Evolutionary conservation across 768 basidiomycete genomes (phyloP).

Genomic region (Cystofilobasidium macerans): DNA sequence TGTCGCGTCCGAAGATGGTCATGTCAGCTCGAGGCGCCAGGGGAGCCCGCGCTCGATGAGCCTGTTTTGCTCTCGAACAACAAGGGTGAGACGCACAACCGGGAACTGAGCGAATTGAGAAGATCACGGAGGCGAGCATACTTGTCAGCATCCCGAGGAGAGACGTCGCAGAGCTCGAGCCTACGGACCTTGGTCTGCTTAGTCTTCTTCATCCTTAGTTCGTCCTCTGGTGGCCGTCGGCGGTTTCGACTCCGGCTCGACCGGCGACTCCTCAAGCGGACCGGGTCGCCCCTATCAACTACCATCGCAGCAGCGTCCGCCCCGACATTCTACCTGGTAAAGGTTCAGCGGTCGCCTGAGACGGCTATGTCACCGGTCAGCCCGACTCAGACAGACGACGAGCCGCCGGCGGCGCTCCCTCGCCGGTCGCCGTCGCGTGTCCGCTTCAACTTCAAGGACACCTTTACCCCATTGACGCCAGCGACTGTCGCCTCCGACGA

Average conservation of each 20-base stretch:
- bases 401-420: background rate
- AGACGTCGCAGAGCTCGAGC: background rate
- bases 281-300: no score
- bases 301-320: no score
- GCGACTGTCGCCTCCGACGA: background rate
- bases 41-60: no score
- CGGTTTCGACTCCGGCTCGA: no score
- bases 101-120: constrained; percentile 9
- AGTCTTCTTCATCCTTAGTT: constrained; percentile 26
- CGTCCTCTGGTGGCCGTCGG: no score
- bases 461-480: background rate
- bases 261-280: no score
- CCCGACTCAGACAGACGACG: background rate
- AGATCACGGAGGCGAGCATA: background rate
- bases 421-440: background rate
- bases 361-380: no score
- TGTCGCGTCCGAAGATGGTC: background rate
- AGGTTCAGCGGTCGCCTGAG: no score
- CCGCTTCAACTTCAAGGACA: background rate
- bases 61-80: background rate
- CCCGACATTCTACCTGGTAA: no score
- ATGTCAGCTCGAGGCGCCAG: background rate
- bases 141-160: background rate
- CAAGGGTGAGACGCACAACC: constrained; percentile 3
- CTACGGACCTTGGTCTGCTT: constrained; percentile 20